These are phyloP conservation scores for Fabrea salina DNA, from an alignment of 169 alveolate species.

Conservation along the genomic window DNA sequence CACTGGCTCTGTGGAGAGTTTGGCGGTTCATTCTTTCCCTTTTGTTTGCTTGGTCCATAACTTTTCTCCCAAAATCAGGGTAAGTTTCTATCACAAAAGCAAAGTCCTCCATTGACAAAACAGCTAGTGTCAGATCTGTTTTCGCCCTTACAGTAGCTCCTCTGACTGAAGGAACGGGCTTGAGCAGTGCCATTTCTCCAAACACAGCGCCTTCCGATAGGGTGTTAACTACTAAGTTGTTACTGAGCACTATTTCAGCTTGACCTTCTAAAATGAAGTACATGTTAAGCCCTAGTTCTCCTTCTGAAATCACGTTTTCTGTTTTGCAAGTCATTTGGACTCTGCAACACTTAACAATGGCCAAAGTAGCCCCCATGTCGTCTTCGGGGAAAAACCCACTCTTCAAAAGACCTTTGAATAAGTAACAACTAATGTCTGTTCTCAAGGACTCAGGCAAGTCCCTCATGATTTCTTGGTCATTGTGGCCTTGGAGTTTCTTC, in stretches of 20 bases:
- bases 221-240: conserved; percentile 29
- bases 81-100: conserved; percentile 34
- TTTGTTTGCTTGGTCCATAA: conserved; percentile 28
- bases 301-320: conserved; percentile 45
- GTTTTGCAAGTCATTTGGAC: conserved; percentile 31
- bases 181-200: conserved; percentile 67
- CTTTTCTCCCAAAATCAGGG: conserved; percentile 42
- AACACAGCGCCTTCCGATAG: conserved; percentile 36
- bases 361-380: conserved; percentile 41
- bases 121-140: conserved; percentile 42
- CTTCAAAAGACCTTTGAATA: conserved; percentile 38
- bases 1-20: not conserved
- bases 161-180: conserved; percentile 33
- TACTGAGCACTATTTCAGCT: conserved; percentile 30
- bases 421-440: conserved; percentile 29
- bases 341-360: conserved; percentile 37
- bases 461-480: conserved; percentile 30
- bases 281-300: conserved; percentile 53
- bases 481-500: conserved; percentile 50
- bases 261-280: conserved; percentile 52
- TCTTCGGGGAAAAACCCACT: conserved; percentile 47
- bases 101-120: conserved; percentile 45
- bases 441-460: conserved; percentile 48
- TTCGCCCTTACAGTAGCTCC: conserved; percentile 42
- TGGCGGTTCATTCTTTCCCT: conserved; percentile 35